Evolutionary conservation across 2,329 filamentous ascomycete genomes (phyloP).

Genomic region (Pseudomassariella vexata): DNA sequence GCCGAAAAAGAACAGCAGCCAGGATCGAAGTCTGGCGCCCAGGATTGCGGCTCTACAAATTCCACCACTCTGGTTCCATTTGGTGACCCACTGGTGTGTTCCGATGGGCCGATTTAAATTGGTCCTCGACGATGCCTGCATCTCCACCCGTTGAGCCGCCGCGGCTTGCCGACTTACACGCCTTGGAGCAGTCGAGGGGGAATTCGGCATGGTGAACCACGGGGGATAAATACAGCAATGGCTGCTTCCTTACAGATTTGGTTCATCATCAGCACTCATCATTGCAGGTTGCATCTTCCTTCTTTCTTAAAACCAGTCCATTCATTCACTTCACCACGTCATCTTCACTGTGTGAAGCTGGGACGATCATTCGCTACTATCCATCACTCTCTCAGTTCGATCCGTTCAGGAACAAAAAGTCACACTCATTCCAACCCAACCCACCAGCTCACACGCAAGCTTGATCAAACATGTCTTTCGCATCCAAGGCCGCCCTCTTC

Average conservation of each 20-base stretch:
- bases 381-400: background rate
- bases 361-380: slow-evolving; percentile 1
- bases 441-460: background rate
- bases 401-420: background rate
- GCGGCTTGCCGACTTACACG: background rate
- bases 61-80: slow-evolving; percentile 4
- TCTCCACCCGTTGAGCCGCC: background rate
- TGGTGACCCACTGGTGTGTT: too few species aligned
- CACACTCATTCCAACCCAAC: background rate
- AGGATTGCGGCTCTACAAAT: too few species aligned
- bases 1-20: too few species aligned
- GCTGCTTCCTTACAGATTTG: background rate
- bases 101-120: too few species aligned
- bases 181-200: background rate
- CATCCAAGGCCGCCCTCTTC: slow-evolving; percentile 14
- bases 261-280: slow-evolving; percentile 5
- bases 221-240: slow-evolving; percentile 1
- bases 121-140: slow-evolving; percentile 3
- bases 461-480: slow-evolving; percentile 11
- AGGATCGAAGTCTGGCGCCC: too few species aligned
- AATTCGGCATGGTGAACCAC: background rate
- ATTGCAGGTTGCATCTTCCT: slow-evolving; percentile 4
- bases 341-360: slow-evolving; percentile 10
- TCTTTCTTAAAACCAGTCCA: slow-evolving; percentile 1
- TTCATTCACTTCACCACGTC: slow-evolving; percentile 7